phyloP scores from a whole-genome alignment of 768 basidiomycete genomes.

The Russula sp. region DNA sequence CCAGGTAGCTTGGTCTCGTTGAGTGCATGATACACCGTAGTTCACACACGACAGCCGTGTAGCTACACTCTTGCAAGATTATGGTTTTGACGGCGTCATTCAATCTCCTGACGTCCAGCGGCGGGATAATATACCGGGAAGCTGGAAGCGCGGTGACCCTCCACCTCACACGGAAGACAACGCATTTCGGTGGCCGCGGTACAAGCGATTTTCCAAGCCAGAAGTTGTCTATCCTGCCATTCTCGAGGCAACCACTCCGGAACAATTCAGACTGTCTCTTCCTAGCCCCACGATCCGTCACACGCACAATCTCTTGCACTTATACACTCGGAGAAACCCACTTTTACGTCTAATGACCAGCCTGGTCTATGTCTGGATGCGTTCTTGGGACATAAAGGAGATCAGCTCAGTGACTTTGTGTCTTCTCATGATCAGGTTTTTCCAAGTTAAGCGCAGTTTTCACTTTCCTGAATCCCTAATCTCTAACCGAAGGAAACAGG shows the following conservation, averaged over 20 bases:
- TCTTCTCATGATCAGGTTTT: constrained; percentile 18
- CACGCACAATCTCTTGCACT: constrained; percentile 2
- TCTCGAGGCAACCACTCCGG: constrained; percentile 12
- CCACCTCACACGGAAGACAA: constrained; percentile 1
- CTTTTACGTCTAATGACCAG: neutral
- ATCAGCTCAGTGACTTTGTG: constrained; percentile 9
- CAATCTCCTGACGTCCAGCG: constrained; percentile 9
- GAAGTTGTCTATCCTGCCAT: constrained; percentile 17
- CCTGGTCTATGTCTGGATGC: constrained; percentile 18
- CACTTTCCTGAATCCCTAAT: neutral
- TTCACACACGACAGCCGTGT: constrained; percentile 11
- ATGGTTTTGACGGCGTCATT: constrained; percentile 18
- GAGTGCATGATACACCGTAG: neutral
- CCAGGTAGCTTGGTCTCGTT: constrained; percentile 5
- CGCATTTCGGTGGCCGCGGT: constrained; percentile 15
- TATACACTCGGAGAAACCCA: constrained; percentile 4
- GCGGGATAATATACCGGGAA: neutral
- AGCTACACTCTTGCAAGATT: constrained; percentile 8
- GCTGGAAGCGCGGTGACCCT: constrained; percentile 6
- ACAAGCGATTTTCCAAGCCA: constrained; percentile 1
- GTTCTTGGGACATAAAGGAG: constrained; percentile 18
- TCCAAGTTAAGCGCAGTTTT: constrained; percentile 10
- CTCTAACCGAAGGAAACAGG: constrained; percentile 2
- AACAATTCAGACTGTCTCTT: constrained; percentile 14
- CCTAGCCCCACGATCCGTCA: constrained; percentile 13